Base-by-base conservation (phyloP, 805 yeast species). In the Kluyveromyces nonfermentans region DNA sequence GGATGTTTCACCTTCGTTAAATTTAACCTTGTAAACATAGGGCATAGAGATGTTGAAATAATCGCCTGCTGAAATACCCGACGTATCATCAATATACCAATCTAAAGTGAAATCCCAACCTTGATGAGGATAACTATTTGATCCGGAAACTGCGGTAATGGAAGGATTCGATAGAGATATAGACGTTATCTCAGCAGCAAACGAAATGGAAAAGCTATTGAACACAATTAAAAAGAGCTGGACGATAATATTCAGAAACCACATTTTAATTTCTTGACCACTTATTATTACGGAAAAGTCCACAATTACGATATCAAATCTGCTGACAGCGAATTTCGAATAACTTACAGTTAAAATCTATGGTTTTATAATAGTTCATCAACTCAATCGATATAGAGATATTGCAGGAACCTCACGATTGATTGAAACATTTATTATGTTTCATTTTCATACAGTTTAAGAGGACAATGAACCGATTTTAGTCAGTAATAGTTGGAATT, bases 51-150 rank as follows among this genome's bases (percentile, higher is more conserved):
- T 25, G 3, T 53, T 37, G 44, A 60, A 65, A 17, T 48, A 45
- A 31, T 61, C 65, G 16, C 59, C 67, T 15, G 47, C 25, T 2
- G 49, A 41, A 10, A 59, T 48, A 1, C 43, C 25, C 2, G 56
- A 47, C 7, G 52, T 21, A 41, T 48, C 52, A 8, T 41, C 44
- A 17, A 64, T 49, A 8, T 42, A 36, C 44, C 55, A 67, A 10
- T 51, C 59, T 18, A 68, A 50, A 1, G 56, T 44, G 12, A 64
- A 63, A 8, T 52, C 48, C 71, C 71, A 68, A 28, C 64, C 62
- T 36, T 52, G 47, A 17, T 55, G 50, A 12, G 71, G 70, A 21
- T 35, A 33, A 36, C 42, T 47, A 28, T 46, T 42, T 6, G 43
- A 35, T 8, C 37, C 44, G 16, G 41, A 14, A 31, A 33, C 41